Evolutionary conservation across 177 flowering plant species (phyloP), one percentile per base, ranked within the genome.

Genomic region (Vitis hybrid): DNA sequence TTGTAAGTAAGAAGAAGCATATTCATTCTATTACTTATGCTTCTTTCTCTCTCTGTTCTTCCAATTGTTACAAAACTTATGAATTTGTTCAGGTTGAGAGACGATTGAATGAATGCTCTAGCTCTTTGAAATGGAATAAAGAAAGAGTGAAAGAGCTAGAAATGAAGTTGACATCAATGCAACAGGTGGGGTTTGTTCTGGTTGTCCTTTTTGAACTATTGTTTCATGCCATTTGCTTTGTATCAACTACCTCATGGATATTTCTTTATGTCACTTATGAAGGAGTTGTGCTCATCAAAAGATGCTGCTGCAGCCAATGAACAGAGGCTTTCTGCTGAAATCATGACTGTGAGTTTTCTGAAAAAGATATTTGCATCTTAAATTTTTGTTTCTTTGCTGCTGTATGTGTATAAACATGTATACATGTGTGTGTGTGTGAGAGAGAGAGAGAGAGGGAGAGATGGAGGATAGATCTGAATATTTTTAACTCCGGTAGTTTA

Each of bases 81-180:
- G 18, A 4, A 18, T 12, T 21, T 24, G 48, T 62, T 64, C 76
- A 94, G 98, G 84, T 82, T 73, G 95, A 89, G 82, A 85, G 81
- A 65, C 82, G 84, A 64, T 84, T 76, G 46, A 83, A 79, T 72
- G 94, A 91, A 66, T 82, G 81, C 69, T 84, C 91, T 65, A 83
- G 74, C 58, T 84, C 92, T 60, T 78, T 92, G 63, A 86, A 84
- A 58, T 80, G 88, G 89, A 74, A 83, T 61, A 84, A 84, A 76
- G 98, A 92, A 52, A 81, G 89, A 78, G 86, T 84, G 32, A 80
- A 70, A 73, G 98, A 92, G 72, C 76, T 91, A 49, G 98, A 96
- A 68, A 51, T n/a, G 32, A 86, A 91, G 79, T 64, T 93, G 6
- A 70, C 79, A 27, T 84, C 97, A 18, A 16, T 78, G 40, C 95